Conservation (phyloP, 495 filamentous ascomycete genomes). For the Oleoguttula mirabilis region DNA sequence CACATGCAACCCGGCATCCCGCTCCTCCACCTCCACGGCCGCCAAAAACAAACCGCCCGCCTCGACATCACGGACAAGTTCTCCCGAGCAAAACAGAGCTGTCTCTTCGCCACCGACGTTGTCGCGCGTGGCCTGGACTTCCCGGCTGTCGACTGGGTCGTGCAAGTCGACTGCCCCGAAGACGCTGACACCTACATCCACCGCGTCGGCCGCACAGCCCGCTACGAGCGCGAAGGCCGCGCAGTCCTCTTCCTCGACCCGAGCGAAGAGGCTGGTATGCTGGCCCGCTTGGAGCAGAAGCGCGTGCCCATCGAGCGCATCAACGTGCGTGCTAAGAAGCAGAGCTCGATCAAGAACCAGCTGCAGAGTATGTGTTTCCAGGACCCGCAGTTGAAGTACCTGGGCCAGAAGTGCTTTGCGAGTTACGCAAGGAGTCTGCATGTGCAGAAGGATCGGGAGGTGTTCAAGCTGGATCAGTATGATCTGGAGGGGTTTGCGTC, state of each 20-base stretch:
- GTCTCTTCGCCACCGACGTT: slow-evolving; percentile 91
- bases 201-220: slow-evolving; percentile 83
- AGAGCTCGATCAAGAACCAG: slow-evolving; percentile 67
- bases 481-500: slow-evolving; percentile 74
- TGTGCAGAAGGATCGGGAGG: slow-evolving; percentile 83
- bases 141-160: slow-evolving; percentile 93
- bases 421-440: slow-evolving; percentile 73
- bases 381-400: slow-evolving; percentile 84
- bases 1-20: slow-evolving; percentile 92
- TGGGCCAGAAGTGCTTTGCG: slow-evolving; percentile 91
- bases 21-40: slow-evolving; percentile 86
- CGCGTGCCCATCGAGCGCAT: slow-evolving; percentile 77
- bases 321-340: slow-evolving; percentile 78
- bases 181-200: slow-evolving; percentile 97
- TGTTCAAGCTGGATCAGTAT: slow-evolving; percentile 70
- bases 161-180: slow-evolving; percentile 89
- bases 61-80: slow-evolving; percentile 78
- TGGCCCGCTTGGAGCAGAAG: slow-evolving; percentile 69
- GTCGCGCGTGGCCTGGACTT: slow-evolving; percentile 90
- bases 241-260: slow-evolving; percentile 89
- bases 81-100: slow-evolving; percentile 60
- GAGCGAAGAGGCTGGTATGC: slow-evolving; percentile 76
- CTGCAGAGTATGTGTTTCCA: slow-evolving; percentile 92
- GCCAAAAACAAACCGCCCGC: slow-evolving; percentile 81
- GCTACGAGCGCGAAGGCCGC: slow-evolving; percentile 77